These are phyloP conservation scores for Quillaja saponaria DNA, from an alignment of 306 rosid species.

Conservation along the genomic window DNA sequence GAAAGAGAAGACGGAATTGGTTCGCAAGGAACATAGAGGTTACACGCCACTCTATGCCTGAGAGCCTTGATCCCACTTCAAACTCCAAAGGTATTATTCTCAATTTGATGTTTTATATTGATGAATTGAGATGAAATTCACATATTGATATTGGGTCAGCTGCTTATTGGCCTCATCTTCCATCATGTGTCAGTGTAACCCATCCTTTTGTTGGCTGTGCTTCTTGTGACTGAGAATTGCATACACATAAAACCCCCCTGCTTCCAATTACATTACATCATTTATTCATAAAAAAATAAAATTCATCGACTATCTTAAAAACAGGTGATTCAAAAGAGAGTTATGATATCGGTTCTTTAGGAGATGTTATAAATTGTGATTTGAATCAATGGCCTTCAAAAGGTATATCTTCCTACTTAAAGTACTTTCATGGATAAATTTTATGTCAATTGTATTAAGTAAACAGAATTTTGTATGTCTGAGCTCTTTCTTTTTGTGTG, in stretches of 20 bases:
- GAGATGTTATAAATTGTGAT: constrained; percentile 32
- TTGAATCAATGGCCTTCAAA: constrained; percentile 86
- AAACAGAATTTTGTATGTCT: background rate
- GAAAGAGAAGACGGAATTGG: constrained; percentile 51
- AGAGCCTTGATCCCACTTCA: constrained; percentile 55
- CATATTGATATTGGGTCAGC: too few relatives aligned
- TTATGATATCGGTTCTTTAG: constrained; percentile 64
- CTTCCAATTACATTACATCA: background rate
- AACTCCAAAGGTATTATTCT: constrained; percentile 50
- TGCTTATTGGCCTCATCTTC: background rate
- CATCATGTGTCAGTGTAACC: too few relatives aligned
- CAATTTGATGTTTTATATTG: background rate
- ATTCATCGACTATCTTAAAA: constrained; percentile 12
- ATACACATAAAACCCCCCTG: too few relatives aligned
- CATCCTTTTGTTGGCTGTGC: too few relatives aligned
- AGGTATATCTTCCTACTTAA: constrained; percentile 38
- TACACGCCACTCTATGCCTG: constrained; percentile 71
- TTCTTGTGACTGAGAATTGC: too few relatives aligned
- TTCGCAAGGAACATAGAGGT: constrained; percentile 67
- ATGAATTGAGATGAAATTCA: too few relatives aligned
- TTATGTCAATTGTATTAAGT: constrained; percentile 12
- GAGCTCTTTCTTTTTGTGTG: background rate
- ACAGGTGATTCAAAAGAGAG: constrained; percentile 84
- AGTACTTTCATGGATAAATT: background rate
- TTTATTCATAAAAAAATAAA: constrained; percentile 13